These are phyloP conservation scores for Fusarium secorum DNA, from an alignment of 2,329 filamentous ascomycete species.

Conservation along the genomic window DNA sequence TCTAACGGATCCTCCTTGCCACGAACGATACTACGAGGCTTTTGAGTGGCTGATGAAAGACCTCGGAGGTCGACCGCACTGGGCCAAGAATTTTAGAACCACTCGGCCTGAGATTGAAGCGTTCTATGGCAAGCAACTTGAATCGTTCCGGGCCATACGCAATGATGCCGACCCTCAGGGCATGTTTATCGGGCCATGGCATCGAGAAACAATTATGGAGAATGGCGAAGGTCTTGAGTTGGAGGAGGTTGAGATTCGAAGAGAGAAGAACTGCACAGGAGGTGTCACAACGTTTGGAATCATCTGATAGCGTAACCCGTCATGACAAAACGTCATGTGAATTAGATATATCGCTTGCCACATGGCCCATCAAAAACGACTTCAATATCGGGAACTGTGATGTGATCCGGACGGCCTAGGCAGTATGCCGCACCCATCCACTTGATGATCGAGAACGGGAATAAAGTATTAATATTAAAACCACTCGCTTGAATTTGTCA, in stretches of 20 bases:
- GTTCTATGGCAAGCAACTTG: slow-evolving; percentile 74
- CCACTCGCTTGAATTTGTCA: slow-evolving; percentile 18
- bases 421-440: not conserved
- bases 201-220: slow-evolving; percentile 71
- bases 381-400: slow-evolving; percentile 1
- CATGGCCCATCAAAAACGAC: not conserved
- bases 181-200: slow-evolving; percentile 92
- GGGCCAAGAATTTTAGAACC: slow-evolving; percentile 88
- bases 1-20: slow-evolving; percentile 77
- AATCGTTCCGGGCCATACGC: slow-evolving; percentile 72
- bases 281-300: slow-evolving; percentile 42
- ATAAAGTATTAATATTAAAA: slow-evolving; percentile 24
- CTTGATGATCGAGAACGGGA: slow-evolving; percentile 1
- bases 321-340: slow-evolving; percentile 9
- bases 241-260: slow-evolving; percentile 48
- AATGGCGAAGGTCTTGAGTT: slow-evolving; percentile 46
- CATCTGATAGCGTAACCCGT: slow-evolving; percentile 24
- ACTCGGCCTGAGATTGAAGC: slow-evolving; percentile 66
- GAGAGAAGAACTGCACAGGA: slow-evolving; percentile 36
- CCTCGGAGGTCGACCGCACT: slow-evolving; percentile 82
- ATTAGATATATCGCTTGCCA: not conserved
- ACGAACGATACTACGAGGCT: slow-evolving; percentile 81
- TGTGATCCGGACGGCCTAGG: not conserved
- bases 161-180: slow-evolving; percentile 78
- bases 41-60: slow-evolving; percentile 93